A percentile compares a stretch with the other conserved stretches of the same genome.
These are phyloP conservation scores for Fusarium multiceps DNA, from an alignment of 2,329 filamentous ascomycete genomes.

Conservation along the genomic window DNA sequence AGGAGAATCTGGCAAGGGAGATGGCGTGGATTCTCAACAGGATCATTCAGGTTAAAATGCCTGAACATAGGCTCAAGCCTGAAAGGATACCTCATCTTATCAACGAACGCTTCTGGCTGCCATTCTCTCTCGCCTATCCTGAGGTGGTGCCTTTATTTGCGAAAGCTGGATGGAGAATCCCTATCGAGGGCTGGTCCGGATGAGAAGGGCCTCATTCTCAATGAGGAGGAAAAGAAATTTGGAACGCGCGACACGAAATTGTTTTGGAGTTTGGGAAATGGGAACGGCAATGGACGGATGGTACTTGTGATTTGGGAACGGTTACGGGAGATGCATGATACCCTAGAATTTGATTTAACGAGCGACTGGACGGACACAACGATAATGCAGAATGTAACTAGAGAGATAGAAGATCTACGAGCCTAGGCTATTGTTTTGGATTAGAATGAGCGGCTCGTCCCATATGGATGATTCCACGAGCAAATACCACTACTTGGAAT, in stretches of 20 bases:
- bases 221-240: neutral
- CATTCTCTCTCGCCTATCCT: conserved; percentile 48
- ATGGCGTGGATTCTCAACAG: conserved; percentile 52
- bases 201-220: neutral
- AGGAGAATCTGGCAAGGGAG: conserved; percentile 45
- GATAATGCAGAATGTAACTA: neutral
- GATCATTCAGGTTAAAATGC: conserved; percentile 40
- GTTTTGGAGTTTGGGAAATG: conserved; percentile 23
- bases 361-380: neutral
- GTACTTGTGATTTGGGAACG: neutral
- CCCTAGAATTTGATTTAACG: conserved; percentile 25
- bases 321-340: conserved; percentile 29
- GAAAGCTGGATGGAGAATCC: conserved; percentile 46
- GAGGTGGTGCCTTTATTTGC: conserved; percentile 46
- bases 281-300: neutral
- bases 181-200: conserved; percentile 12
- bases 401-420: conserved; percentile 1
- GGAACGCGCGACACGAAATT: neutral
- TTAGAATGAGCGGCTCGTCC: neutral
- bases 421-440: neutral
- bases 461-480: neutral
- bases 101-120: conserved; percentile 47
- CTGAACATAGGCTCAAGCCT: conserved; percentile 37
- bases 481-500: neutral
- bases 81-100: conserved; percentile 40